These are phyloP conservation scores for Rhazya stricta DNA, from an alignment of 257 asterid species.

Conservation along the genomic window DNA sequence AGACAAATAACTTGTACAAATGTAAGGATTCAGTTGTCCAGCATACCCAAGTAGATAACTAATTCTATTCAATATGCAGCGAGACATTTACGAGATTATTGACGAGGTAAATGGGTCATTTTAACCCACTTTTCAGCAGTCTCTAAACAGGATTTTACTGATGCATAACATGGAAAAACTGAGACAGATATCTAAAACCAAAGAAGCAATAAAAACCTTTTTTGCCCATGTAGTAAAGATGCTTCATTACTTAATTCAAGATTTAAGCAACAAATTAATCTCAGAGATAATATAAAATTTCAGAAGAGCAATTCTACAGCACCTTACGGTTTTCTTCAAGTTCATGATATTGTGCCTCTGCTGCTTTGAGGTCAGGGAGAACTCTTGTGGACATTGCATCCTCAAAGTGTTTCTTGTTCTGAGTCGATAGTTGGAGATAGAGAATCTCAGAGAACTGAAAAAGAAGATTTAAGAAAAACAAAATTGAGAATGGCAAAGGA, in stretches of 20 bases:
- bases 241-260: not conserved
- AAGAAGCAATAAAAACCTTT: not conserved
- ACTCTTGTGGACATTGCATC: slow-evolving; percentile 42
- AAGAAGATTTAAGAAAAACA: not conserved
- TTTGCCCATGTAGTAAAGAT: not conserved
- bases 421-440: slow-evolving; percentile 22
- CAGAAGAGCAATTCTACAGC: not conserved
- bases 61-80: not conserved
- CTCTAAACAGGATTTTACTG: not conserved
- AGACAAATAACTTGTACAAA: not conserved
- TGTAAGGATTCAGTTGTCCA: slow-evolving; percentile 2
- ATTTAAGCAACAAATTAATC: not conserved
- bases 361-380: slow-evolving; percentile 46
- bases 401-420: slow-evolving; percentile 65
- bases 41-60: not conserved
- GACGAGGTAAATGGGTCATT: not conserved
- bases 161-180: not conserved
- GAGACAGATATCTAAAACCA: not conserved
- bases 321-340: slow-evolving; percentile 71
- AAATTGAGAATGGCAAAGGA: slow-evolving; percentile 1
- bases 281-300: not conserved
- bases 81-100: not conserved
- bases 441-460: slow-evolving; percentile 7
- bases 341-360: slow-evolving; percentile 46
- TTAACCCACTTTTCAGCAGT: not conserved